Evolutionary conservation across 352 stramenopile species (phyloP), one percentile per base, ranked within the genome.

Genomic region (Globisporangium spiculum): DNA sequence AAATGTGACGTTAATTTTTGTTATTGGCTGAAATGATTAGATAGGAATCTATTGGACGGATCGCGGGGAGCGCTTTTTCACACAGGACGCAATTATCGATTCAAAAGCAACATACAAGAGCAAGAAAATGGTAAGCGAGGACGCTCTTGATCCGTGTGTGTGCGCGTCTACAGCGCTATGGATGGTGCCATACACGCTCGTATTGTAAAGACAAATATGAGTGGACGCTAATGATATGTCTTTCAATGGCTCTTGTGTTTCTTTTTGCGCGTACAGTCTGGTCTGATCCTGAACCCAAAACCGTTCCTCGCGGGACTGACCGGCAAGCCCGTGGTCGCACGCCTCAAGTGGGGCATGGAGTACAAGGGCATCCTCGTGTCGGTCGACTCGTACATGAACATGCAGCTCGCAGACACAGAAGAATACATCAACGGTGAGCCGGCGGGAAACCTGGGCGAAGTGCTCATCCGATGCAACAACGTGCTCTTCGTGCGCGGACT

Each of bases 381-480:
- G 3, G 92, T 98, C 20, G 98, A 99, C 87, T 98, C 92, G 58
- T 99, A 99, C 87, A 99, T 99, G 97, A 99, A 99, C 83, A 77
- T 99, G 60, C 96, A 99, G 78, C 84, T 99, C 59, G 83, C 92
- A 55, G 92, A 97, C 63, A 98, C 96, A 30, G 96, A 99, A 76
- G 98, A 99, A 79, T 99, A 96, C 75, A 94, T 99, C 67, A 96
- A 99, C 81, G 97, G 97, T 65, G 81, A 98, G 73, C 92, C 98
- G 55, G 96, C 97, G 8, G 98, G 98, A 57, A 97, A 96, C 73
- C 78, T 99, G 65, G 98, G 98, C 20, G 97, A 99, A 80, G 96
- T 99, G 53, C 87, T 99, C 38, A 99, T 99, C 70, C 92, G 98
- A 69, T 99, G 97, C 75, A 99, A 99, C 84, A 99, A 99, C 84